These are phyloP conservation scores for Nidula microcarpa DNA, from an alignment of 768 basidiomycete genomes.

Conservation along the genomic window DNA sequence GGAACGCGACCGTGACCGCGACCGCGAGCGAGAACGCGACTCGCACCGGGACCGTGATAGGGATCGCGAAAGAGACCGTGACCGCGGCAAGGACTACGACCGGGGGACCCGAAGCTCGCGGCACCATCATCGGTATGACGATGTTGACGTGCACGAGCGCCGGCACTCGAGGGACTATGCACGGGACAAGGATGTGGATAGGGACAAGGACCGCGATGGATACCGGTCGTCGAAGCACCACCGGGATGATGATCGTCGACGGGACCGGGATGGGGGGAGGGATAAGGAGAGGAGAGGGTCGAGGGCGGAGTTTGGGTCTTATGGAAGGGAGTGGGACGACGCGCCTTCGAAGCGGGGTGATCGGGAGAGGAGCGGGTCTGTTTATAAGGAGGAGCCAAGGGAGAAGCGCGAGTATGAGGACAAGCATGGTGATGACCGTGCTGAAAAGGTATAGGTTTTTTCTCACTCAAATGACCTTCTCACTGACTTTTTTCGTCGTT, in stretches of 20 bases:
- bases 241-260: conserved; percentile 53
- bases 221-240: conserved; percentile 46
- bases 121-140: conserved; percentile 48
- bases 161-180: conserved; percentile 39
- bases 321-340: conserved; percentile 47
- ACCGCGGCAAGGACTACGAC: conserved; percentile 28
- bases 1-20: conserved; percentile 27
- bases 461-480: not conserved
- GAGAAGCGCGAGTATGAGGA: conserved; percentile 57
- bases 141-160: conserved; percentile 37
- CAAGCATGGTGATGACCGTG: conserved; percentile 47
- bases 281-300: conserved; percentile 30
- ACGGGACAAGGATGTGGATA: conserved; percentile 28
- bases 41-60: conserved; percentile 22
- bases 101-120: conserved; percentile 36
- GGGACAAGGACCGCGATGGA: conserved; percentile 36
- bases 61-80: conserved; percentile 31
- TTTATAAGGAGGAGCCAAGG: conserved; percentile 41
- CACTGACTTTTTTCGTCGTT: conserved; percentile 4
- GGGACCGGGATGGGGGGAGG: conserved; percentile 44
- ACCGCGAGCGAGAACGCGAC: conserved; percentile 31
- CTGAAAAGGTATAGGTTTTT: conserved; percentile 56
- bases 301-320: conserved; percentile 30
- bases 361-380: conserved; percentile 30
- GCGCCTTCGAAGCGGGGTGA: conserved; percentile 25